Evolutionary conservation across 441 rosid genomes (phyloP).

Genomic region (Daphne laureola): DNA sequence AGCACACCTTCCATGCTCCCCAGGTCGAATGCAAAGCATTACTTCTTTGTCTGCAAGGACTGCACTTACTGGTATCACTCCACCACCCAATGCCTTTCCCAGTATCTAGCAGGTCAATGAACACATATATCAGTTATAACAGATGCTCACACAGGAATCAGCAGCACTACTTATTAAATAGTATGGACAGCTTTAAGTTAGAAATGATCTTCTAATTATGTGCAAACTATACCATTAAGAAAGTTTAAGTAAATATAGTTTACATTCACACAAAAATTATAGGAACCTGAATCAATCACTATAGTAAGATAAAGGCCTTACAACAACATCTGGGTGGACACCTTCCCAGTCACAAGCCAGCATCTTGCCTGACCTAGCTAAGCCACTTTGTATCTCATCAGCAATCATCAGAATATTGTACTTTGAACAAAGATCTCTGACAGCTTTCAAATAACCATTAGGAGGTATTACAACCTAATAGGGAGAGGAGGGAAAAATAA

Average conservation of each 20-base stretch:
- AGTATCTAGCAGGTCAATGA: slow-evolving; percentile 39
- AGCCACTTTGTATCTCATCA: slow-evolving; percentile 92
- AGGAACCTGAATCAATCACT: slow-evolving; percentile 9
- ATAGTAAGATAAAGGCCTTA: slow-evolving; percentile 23
- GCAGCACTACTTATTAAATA: too few relatives aligned
- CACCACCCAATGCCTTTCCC: slow-evolving; percentile 98
- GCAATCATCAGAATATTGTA: slow-evolving; percentile 86
- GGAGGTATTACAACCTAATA: slow-evolving; percentile 80
- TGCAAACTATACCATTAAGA: too few relatives aligned
- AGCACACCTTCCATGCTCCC: slow-evolving; percentile 91
- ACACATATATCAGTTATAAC: too few relatives aligned
- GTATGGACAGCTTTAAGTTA: too few relatives aligned
- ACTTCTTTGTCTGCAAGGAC: slow-evolving; percentile 83
- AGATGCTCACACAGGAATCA: too few relatives aligned
- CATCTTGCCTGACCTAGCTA: slow-evolving; percentile 83
- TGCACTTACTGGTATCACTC: slow-evolving; percentile 92
- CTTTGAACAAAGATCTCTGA: slow-evolving; percentile 79
- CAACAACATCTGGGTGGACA: slow-evolving; percentile 82
- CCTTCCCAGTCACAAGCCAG: slow-evolving; percentile 95
- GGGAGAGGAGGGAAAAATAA: slow-evolving; percentile 1
- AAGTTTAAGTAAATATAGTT: not conserved
- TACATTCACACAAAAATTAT: not conserved
- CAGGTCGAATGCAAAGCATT: slow-evolving; percentile 92
- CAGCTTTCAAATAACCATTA: slow-evolving; percentile 70
- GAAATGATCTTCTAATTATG: too few relatives aligned